These are phyloP conservation scores for Fusarium penzigii DNA, from an alignment of 2,329 filamentous ascomycete genomes.

Conservation along the genomic window DNA sequence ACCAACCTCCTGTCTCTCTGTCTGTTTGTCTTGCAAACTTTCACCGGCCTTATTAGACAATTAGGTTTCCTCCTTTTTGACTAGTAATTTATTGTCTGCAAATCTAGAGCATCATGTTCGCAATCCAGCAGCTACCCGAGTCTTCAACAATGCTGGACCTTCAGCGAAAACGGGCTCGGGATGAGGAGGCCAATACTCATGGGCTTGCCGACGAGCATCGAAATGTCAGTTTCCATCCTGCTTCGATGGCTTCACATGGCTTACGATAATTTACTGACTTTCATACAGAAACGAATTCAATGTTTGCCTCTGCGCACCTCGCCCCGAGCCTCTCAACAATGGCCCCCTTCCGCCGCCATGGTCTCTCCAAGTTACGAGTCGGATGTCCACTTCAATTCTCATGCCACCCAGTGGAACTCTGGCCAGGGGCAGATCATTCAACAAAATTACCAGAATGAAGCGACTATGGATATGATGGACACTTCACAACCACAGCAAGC, in stretches of 20 bases:
- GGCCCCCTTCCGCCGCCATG: constrained; percentile 34
- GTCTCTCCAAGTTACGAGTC: constrained; percentile 43
- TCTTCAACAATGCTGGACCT: constrained; percentile 31
- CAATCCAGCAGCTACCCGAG: constrained; percentile 35
- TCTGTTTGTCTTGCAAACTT: constrained; percentile 2
- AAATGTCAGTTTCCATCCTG: constrained; percentile 42
- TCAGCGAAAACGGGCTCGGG: constrained; percentile 47
- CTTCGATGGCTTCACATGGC: not conserved
- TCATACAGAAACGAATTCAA: constrained; percentile 53
- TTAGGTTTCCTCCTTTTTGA: constrained; percentile 4
- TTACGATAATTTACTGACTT: constrained; percentile 17
- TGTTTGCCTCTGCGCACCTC: constrained; percentile 52
- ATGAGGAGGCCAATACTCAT: constrained; percentile 40
- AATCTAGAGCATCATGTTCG: constrained; percentile 38
- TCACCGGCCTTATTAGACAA: constrained; percentile 6
- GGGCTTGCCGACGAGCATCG: constrained; percentile 50
- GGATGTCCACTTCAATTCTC: constrained; percentile 38
- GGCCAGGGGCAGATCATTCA: constrained; percentile 18
- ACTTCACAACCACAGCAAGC: constrained; percentile 29
- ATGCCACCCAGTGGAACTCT: constrained; percentile 37
- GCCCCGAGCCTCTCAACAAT: constrained; percentile 36
- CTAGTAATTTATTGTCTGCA: constrained; percentile 2
- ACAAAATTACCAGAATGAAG: constrained; percentile 27
- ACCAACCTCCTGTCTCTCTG: constrained; percentile 12
- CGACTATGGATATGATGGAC: constrained; percentile 55